Evolutionary conservation across 495 filamentous ascomycete genomes (phyloP), one percentile per base, ranked within the genome.

Genomic region (Neurospora sp.): DNA sequence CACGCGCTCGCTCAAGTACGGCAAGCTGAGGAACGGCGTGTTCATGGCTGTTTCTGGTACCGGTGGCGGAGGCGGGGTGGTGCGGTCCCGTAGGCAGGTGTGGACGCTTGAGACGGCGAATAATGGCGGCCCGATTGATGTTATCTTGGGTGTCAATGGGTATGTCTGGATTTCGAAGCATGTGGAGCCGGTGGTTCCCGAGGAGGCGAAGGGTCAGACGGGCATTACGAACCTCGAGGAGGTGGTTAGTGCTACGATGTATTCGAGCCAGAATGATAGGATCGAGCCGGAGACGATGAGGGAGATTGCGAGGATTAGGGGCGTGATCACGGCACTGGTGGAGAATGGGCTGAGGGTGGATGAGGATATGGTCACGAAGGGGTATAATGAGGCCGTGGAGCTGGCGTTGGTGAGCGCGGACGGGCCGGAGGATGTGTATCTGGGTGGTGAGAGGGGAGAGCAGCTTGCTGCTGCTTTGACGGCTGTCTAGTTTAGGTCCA

Each of bases 91-190:
- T 70, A 83, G 94, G 69, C 96, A 98, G 82, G 89, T 94, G n/a
- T 96, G 94, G 87, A 93, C 93, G 0, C 79, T 97, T 41, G 85
- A 87, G 40, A 89, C 88, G 9, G 86, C 86, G 10, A 85, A 89
- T 70, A 89, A 88, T 0, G 85, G 80, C 8, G 95, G 91, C 0
- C 92, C 92, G 44, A 87, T 99, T 22, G 93, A 97, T 79, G 89
- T 98, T 12, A 86, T 97, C 40, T 84, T 98, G 6, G 96, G 96
- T 0, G 95, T 99, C 14, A 99, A 99, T 78, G 96, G 96, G 6
- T 98, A 93, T 77, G 92, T 98, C 71, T 98, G 92, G 91, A 94
- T 99, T 75, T 89, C 90, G 76, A 94, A 93, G 84, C 91, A 94
- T 76, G 82, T 89, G 2, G 86, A 90, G 53, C 53, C 53, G 1